A percentile compares a stretch with the other conserved stretches of the same genome.
Evolutionary conservation across 768 basidiomycete species (phyloP).

Genomic region (Tricholomella constricta): DNA sequence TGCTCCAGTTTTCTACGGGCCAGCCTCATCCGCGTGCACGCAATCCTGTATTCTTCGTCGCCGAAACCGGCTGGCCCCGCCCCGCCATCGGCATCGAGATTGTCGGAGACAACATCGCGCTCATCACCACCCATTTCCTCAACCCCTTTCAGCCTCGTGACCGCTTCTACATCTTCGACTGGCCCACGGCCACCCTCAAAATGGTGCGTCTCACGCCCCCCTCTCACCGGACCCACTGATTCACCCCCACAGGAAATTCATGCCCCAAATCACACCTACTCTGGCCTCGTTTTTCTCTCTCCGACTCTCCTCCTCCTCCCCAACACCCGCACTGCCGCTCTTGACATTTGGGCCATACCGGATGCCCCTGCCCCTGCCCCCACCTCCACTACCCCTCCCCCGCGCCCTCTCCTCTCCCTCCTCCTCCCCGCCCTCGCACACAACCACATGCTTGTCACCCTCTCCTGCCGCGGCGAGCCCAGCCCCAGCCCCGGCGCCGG

Average conservation of each 20-base stretch:
- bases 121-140: slow-evolving; percentile 1
- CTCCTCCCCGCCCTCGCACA: slow-evolving; percentile 32
- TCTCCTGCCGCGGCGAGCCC: slow-evolving; percentile 44
- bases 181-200: slow-evolving; percentile 13
- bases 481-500: slow-evolving; percentile 31
- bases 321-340: slow-evolving; percentile 26
- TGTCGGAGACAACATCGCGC: slow-evolving; percentile 15
- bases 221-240: background rate
- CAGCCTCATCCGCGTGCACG: slow-evolving; percentile 10
- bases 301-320: slow-evolving; percentile 35
- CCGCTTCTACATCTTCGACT: slow-evolving; percentile 12
- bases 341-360: slow-evolving; percentile 40
- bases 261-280: slow-evolving; percentile 30
- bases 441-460: slow-evolving; percentile 19
- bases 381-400: background rate
- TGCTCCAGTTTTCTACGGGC: slow-evolving; percentile 6
- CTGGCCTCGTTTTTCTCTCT: slow-evolving; percentile 35
- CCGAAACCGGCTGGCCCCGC: slow-evolving; percentile 11
- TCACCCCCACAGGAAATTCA: background rate
- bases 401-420: slow-evolving; percentile 24
- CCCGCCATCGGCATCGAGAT: slow-evolving; percentile 17
- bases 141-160: background rate
- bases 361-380: slow-evolving; percentile 10
- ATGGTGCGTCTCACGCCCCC: slow-evolving; percentile 2
- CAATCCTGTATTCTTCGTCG: slow-evolving; percentile 28